Conservation (phyloP, 2,329 filamentous ascomycete genomes). For the Fusarium dimerum region DNA sequence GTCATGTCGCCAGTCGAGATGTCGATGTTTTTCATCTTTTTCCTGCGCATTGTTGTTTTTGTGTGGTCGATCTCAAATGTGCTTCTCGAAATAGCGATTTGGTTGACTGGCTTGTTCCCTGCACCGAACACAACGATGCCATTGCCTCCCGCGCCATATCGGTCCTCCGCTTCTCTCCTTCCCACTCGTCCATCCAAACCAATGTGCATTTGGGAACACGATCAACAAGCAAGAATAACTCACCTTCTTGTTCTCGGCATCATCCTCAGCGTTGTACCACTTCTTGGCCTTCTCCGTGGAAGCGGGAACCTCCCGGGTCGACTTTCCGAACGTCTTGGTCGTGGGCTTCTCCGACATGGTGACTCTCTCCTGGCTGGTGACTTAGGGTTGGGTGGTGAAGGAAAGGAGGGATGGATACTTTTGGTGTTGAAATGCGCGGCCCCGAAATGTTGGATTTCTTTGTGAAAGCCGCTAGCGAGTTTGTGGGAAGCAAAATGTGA, state of each 20-base stretch:
- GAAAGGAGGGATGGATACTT: slow-evolving; percentile 35
- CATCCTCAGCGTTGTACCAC: slow-evolving; percentile 98
- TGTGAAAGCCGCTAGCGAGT: slow-evolving; percentile 44
- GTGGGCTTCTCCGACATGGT: slow-evolving; percentile 74
- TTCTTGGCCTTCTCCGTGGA: slow-evolving; percentile 92
- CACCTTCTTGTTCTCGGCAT: slow-evolving; percentile 90
- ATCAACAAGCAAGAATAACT: slow-evolving; percentile 48
- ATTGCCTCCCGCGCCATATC: slow-evolving; percentile 6
- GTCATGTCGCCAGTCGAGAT: slow-evolving; percentile 18
- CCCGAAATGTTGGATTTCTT: slow-evolving; percentile 44
- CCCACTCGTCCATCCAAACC: slow-evolving; percentile 2
- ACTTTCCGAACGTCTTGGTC: slow-evolving; percentile 98
- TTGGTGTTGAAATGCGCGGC: slow-evolving; percentile 36
- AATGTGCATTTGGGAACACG: slow-evolving; percentile 13
- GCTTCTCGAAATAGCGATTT: slow-evolving; percentile 12
- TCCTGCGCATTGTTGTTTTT: slow-evolving; percentile 6
- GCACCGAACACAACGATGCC: slow-evolving; percentile 12
- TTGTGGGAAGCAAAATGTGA: slow-evolving; percentile 47
- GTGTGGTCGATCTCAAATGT: slow-evolving; percentile 15
- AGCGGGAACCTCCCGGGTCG: slow-evolving; percentile 87
- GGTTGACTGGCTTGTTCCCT: background rate
- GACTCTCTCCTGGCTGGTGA: slow-evolving; percentile 49
- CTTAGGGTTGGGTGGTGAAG: slow-evolving; percentile 36
- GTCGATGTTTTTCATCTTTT: slow-evolving; percentile 1
- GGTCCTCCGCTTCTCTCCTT: slow-evolving; percentile 10